These are phyloP conservation scores for Moniliophthora roreri DNA, from an alignment of 1,284 basidiomycete species.

Conservation along the genomic window DNA sequence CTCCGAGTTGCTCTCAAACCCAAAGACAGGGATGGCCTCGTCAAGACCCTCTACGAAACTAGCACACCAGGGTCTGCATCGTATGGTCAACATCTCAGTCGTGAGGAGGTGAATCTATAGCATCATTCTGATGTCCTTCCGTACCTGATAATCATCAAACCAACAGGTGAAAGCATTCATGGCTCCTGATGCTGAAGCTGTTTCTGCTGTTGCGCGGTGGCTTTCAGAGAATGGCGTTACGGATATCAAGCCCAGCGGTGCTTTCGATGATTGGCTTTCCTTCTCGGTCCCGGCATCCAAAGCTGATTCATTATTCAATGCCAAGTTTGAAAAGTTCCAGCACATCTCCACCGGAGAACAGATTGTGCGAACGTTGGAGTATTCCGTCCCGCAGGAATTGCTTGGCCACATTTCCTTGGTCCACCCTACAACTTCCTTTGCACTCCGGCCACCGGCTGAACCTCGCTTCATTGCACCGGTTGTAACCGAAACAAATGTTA, in stretches of 20 bases:
- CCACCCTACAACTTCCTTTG: constrained; percentile 15
- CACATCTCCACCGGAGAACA: constrained; percentile 7
- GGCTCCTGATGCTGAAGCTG: background rate
- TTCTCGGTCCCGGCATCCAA: constrained; percentile 7
- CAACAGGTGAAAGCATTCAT: constrained; percentile 10
- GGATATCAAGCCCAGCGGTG: background rate
- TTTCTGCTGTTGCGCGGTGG: constrained; percentile 12
- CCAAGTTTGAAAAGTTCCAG: constrained; percentile 10
- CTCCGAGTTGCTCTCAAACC: constrained; percentile 19
- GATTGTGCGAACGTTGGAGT: constrained; percentile 13
- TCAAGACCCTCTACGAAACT: constrained; percentile 19
- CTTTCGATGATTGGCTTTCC: constrained; percentile 8
- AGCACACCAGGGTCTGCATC: constrained; percentile 18
- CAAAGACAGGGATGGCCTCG: constrained; percentile 20
- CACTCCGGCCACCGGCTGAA: background rate
- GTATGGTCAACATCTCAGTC: constrained; percentile 22
- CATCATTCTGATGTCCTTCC: background rate
- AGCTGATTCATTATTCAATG: constrained; percentile 11
- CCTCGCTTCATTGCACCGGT: background rate
- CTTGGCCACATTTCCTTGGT: constrained; percentile 13
- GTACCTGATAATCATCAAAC: background rate
- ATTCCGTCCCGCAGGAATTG: constrained; percentile 13
- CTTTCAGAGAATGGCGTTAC: constrained; percentile 9
- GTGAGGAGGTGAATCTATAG: constrained; percentile 15
- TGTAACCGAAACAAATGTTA: background rate